A percentile compares a stretch with the other conserved stretches of the same genome.
These are phyloP conservation scores for Macrocybe gigantea DNA, from an alignment of 768 basidiomycete genomes.

Conservation along the genomic window DNA sequence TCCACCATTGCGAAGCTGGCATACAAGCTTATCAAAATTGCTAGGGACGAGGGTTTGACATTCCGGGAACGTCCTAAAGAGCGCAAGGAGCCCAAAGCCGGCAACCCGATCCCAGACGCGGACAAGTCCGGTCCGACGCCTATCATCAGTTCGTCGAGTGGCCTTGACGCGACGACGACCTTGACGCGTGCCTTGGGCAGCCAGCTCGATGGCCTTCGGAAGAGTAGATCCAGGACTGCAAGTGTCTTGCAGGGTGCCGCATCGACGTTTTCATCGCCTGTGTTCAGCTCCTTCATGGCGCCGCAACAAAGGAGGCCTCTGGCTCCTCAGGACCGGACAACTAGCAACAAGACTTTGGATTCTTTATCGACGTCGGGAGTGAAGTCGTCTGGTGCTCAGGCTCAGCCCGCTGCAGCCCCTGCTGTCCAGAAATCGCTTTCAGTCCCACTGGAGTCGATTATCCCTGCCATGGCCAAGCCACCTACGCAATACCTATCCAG, in stretches of 20 bases:
- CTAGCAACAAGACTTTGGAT: background rate
- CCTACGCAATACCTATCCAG: conserved; percentile 81
- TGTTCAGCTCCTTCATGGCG: conserved; percentile 54
- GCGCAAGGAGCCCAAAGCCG: conserved; percentile 27
- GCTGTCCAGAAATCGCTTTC: conserved; percentile 28
- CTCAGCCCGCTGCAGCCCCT: conserved; percentile 8
- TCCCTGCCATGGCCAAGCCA: conserved; percentile 73
- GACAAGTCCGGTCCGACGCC: conserved; percentile 33
- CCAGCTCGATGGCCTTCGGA: conserved; percentile 23
- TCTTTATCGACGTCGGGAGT: conserved; percentile 22
- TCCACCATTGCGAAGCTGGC: conserved; percentile 60
- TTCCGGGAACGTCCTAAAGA: conserved; percentile 46
- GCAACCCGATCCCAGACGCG: conserved; percentile 8
- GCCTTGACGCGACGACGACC: conserved; percentile 36
- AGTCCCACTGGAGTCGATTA: conserved; percentile 78
- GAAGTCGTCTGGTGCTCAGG: conserved; percentile 12
- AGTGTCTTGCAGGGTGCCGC: conserved; percentile 28
- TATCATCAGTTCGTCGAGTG: conserved; percentile 34
- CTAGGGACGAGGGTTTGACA: conserved; percentile 56
- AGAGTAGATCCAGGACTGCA: conserved; percentile 26
- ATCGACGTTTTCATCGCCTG: conserved; percentile 44
- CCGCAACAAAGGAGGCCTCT: conserved; percentile 40
- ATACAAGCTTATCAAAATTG: conserved; percentile 58
- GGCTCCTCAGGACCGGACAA: conserved; percentile 8
- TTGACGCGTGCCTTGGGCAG: conserved; percentile 41